Evolutionary conservation across 768 basidiomycete genomes (phyloP).

Genomic region (Tulasnella sp.): DNA sequence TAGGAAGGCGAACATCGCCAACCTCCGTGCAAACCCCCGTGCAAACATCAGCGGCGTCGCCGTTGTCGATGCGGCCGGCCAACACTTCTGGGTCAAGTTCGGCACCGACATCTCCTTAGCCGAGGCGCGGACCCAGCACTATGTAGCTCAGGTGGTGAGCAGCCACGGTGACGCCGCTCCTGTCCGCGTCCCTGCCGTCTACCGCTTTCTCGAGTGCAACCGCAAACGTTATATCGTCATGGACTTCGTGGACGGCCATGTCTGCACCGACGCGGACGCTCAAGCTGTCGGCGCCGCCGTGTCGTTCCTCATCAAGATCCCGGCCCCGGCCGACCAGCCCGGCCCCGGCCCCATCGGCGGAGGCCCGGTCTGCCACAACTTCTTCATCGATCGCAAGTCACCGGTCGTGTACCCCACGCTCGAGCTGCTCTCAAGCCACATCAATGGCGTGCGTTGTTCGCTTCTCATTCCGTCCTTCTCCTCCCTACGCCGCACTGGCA

Average conservation of each 20-base stretch:
- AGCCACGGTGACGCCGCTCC: not conserved
- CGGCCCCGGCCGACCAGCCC: not conserved
- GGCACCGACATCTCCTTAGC: not conserved
- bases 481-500: no score
- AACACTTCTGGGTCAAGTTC: slow-evolving; percentile 4
- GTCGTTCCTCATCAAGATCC: not conserved
- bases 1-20: no score
- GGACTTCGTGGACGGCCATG: not conserved
- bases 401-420: no score
- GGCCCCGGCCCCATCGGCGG: not conserved
- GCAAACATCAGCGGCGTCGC: no score
- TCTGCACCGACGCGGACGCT: not conserved
- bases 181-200: not conserved
- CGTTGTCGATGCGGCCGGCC: no score
- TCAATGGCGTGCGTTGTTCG: no score
- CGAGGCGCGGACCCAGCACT: not conserved
- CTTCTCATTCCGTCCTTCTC: not conserved
- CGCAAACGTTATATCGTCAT: no score
- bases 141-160: not conserved
- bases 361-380: not conserved
- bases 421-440: no score
- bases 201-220: no score
- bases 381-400: not conserved
- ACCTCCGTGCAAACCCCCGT: no score
- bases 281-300: not conserved